Percentiles rank a stretch among this genome's conserved stretches.
Conservation (phyloP, 441 rosid genomes). For the Brassica hybrid region DNA sequence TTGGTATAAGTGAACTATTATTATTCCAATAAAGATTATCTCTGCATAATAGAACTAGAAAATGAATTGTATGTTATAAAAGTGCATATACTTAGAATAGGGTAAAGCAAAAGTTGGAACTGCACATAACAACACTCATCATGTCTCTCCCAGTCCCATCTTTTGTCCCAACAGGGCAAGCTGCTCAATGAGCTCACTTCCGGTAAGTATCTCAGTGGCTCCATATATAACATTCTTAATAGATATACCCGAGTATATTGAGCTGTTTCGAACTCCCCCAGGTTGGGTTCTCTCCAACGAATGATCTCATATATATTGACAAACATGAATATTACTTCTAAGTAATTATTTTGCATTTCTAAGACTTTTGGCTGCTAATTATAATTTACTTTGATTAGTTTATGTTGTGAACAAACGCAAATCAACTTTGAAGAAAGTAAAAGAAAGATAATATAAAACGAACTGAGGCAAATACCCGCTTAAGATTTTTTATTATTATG, state of each 20-base stretch:
- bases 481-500: too few relatives aligned
- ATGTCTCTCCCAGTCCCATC: neutral
- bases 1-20: neutral
- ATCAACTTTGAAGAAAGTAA: too few relatives aligned
- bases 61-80: too few relatives aligned
- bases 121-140: neutral
- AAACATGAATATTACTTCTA: too few relatives aligned
- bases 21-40: neutral
- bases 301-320: neutral
- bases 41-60: neutral
- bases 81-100: neutral
- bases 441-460: too few relatives aligned
- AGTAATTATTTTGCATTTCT: neutral
- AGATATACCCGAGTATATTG: neutral
- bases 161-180: neutral
- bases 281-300: neutral
- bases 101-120: neutral
- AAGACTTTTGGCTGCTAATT: neutral
- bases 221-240: neutral
- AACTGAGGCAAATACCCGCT: too few relatives aligned
- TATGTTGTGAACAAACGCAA: too few relatives aligned
- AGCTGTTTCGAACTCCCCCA: neutral
- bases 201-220: neutral
- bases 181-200: neutral
- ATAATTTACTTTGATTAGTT: neutral